phyloP scores from a whole-genome alignment of 2,329 filamentous ascomycete species.

The Microthyrium microscopicum region DNA sequence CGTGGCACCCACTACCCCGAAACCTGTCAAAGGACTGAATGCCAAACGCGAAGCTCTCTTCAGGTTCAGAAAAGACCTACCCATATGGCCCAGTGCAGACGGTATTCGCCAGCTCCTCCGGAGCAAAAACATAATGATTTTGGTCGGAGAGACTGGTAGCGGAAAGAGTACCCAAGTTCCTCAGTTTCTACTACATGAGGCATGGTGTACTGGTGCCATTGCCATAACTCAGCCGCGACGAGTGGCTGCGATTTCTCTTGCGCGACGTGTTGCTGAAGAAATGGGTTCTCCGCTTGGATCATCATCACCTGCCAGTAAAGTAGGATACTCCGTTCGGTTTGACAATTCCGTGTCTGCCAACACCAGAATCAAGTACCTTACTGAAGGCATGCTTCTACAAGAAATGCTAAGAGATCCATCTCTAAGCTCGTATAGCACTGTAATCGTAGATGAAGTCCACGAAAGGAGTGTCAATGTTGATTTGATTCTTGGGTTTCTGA shows the following conservation, averaged over 20 bases:
- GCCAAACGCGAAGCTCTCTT: constrained; percentile 9
- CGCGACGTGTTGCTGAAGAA: constrained; percentile 73
- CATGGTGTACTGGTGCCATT: constrained; percentile 74
- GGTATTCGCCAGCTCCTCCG: constrained; percentile 50
- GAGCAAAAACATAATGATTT: constrained; percentile 55
- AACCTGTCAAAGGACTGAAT: neutral
- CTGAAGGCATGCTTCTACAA: constrained; percentile 89
- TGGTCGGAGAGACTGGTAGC: constrained; percentile 88
- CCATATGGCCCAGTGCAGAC: constrained; percentile 61
- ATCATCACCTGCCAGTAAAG: constrained; percentile 42
- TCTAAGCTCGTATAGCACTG: constrained; percentile 69
- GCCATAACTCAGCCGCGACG: constrained; percentile 88
- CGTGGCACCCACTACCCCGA: too few relatives aligned
- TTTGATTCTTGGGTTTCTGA: constrained; percentile 73
- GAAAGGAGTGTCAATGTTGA: constrained; percentile 92
- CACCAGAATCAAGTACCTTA: constrained; percentile 84
- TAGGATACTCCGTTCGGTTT: constrained; percentile 91
- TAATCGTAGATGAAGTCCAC: constrained; percentile 93
- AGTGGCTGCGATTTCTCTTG: constrained; percentile 84
- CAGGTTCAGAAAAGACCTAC: constrained; percentile 46
- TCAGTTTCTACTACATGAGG: constrained; percentile 65
- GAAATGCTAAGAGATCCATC: constrained; percentile 77
- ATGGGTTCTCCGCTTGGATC: constrained; percentile 48
- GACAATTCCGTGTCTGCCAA: constrained; percentile 69
- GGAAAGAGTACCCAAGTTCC: constrained; percentile 96